These are phyloP conservation scores for Aethionema arabicum DNA, from an alignment of 345 rosid species.

Conservation along the genomic window DNA sequence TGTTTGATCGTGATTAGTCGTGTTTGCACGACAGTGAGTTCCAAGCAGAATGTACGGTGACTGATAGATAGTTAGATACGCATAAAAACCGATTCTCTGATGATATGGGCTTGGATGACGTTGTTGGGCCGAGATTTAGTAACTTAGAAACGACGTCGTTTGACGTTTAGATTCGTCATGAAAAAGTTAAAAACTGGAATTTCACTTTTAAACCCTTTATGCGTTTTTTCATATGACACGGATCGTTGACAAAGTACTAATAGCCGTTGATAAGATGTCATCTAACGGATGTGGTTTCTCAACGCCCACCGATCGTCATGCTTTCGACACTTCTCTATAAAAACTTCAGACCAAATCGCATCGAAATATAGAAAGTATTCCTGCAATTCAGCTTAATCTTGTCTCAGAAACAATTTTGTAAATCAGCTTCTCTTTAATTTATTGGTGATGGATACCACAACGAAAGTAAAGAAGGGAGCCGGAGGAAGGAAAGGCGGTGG, in stretches of 20 bases:
- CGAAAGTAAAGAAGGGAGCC: slow-evolving; percentile 62
- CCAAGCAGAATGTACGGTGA: too few species aligned
- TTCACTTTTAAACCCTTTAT: not conserved
- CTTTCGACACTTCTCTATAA: not conserved
- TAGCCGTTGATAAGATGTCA: not conserved
- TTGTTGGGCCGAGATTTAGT: too few species aligned
- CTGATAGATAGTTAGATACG: too few species aligned
- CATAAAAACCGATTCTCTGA: too few species aligned
- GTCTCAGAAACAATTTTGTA: not conserved
- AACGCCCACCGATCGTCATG: not conserved
- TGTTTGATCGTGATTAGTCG: too few species aligned
- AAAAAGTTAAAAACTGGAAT: too few species aligned
- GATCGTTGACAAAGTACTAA: not conserved
- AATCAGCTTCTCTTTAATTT: not conserved
- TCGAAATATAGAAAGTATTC: too few species aligned
- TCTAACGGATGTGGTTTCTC: not conserved
- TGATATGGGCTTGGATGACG: too few species aligned
- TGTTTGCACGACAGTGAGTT: too few species aligned
- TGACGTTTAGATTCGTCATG: too few species aligned
- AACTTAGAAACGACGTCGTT: too few species aligned
- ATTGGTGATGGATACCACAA: slow-evolving; percentile 46
- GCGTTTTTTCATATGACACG: not conserved
- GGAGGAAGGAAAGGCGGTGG: slow-evolving; percentile 69
- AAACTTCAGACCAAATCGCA: not conserved
- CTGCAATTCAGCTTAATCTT: not conserved